Evolutionary conservation across 2,329 filamentous ascomycete genomes (phyloP), one percentile per base, ranked within the genome.

Genomic region (Cadophora malorum): DNA sequence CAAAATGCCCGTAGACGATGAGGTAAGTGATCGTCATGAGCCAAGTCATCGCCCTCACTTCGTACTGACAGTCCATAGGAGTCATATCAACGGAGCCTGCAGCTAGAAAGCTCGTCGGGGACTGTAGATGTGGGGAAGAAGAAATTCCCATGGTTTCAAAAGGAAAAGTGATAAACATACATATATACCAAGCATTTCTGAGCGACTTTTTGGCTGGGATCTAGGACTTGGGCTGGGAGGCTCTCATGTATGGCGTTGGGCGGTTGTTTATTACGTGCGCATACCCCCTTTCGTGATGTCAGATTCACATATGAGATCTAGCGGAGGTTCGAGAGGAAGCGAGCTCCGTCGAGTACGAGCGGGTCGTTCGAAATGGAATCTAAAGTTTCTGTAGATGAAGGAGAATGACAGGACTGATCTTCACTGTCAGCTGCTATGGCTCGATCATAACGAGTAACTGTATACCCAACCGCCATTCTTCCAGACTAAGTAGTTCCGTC

Each of bases 1-100:
- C 73, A 89, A 90, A 75, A 91, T 97, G 81, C 85, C 89, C 55
- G 91, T 89, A 65, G 94, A 97, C 80, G 93, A 97, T 74, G 95
- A 97, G 83, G 94, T 97, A 80, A 81, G 90, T 81, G 28, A 31
- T 66, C 23, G 5, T 28, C 10, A 56, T n/a, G 9, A 60, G 58
- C 21, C 28, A 47, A 21, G 23, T 38, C 47, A 21, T 19, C 21
- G 9, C 21, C 41, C 28, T 19, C 25, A 19, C 7, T 12, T 10
- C 25, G 3, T 62, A 12, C 61, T 67, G 60, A 65, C 19, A 3
- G 5, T 23, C n/a, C 31, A 31, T 68, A 90, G 87, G 88, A 90
- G 67, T 86, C 90, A 50, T 90, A 90, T 74, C 86, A 89, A 75
- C 83, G 87, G 65, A 90, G 87, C 76, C 71, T 88, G 14, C 81